These are phyloP conservation scores for Coemansia sp. DNA, from an alignment of 192 early-diverging fungal species.

Conservation along the genomic window DNA sequence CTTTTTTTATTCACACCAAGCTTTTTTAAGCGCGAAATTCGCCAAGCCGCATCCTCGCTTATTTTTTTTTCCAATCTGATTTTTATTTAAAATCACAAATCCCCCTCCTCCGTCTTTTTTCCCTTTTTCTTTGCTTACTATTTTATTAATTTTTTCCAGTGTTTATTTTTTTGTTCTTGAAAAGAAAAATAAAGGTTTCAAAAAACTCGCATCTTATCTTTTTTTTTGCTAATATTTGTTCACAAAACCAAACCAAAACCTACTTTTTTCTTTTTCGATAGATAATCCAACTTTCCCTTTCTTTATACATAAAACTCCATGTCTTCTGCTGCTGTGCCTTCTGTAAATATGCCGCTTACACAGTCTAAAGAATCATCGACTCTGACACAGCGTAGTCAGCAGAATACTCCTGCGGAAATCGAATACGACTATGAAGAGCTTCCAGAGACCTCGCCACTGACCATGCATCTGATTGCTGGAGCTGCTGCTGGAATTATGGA, in stretches of 20 bases:
- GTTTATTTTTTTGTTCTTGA: not conserved
- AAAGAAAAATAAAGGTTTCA: not conserved
- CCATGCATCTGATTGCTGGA: constrained; percentile 86
- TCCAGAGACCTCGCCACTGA: constrained; percentile 76
- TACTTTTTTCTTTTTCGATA: not conserved
- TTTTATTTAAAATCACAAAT: not conserved
- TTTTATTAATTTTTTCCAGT: not conserved
- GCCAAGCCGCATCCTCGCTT: not conserved
- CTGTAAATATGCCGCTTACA: constrained; percentile 15
- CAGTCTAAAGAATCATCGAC: constrained; percentile 1
- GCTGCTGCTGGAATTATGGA: constrained; percentile 97
- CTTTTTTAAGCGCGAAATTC: not conserved
- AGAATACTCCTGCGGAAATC: not conserved
- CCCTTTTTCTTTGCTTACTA: not conserved
- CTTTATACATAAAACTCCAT: not conserved
- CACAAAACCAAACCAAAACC: not conserved
- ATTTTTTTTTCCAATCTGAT: not conserved
- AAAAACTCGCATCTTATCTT: not conserved
- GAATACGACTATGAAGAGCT: constrained; percentile 93
- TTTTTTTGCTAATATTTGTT: not conserved
- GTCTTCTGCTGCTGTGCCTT: not conserved
- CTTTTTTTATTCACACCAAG: not conserved
- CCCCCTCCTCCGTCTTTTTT: not conserved
- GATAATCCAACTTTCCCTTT: not conserved
- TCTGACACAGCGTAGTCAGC: not conserved